These are phyloP conservation scores for Xanthoparmelia taractica DNA, from an alignment of 495 filamentous ascomycete species.

Conservation along the genomic window DNA sequence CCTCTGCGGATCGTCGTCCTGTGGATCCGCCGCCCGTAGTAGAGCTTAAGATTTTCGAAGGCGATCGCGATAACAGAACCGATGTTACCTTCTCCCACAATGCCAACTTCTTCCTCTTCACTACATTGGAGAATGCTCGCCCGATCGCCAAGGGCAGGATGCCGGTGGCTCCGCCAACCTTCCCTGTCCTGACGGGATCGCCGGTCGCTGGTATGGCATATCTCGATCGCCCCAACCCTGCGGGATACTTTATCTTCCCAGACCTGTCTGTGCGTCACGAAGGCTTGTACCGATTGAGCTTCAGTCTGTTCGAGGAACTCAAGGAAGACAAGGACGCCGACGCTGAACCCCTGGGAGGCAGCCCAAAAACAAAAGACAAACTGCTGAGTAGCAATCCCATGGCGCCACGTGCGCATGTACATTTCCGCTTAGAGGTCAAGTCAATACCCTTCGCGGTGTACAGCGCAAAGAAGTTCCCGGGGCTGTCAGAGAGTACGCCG, in stretches of 20 bases:
- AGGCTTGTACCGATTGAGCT: constrained; percentile 78
- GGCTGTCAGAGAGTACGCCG: constrained; percentile 79
- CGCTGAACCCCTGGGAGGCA: constrained; percentile 36
- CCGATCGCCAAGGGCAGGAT: constrained; percentile 76
- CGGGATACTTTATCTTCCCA: constrained; percentile 97
- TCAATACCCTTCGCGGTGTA: constrained; percentile 81
- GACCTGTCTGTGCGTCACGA: constrained; percentile 96
- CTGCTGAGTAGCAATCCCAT: constrained; percentile 28
- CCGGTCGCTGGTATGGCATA: constrained; percentile 96
- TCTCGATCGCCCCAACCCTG: constrained; percentile 80
- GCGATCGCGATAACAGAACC: constrained; percentile 50
- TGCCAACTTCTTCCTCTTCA: constrained; percentile 96
- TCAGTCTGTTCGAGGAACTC: constrained; percentile 88
- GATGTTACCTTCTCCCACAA: constrained; percentile 90
- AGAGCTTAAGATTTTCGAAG: constrained; percentile 82
- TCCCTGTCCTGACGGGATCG: constrained; percentile 86
- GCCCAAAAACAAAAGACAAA: constrained; percentile 26
- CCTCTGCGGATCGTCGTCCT: constrained; percentile 89
- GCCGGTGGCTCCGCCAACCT: constrained; percentile 53
- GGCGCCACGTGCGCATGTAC: constrained; percentile 38
- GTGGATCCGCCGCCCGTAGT: constrained; percentile 96
- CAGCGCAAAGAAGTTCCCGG: constrained; percentile 98
- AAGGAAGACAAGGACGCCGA: constrained; percentile 68
- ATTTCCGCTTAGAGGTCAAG: constrained; percentile 84
- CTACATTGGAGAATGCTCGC: constrained; percentile 81